Evolutionary conservation across 805 yeast genomes (phyloP).

Genomic region (Zygosaccharomyces bailii): DNA sequence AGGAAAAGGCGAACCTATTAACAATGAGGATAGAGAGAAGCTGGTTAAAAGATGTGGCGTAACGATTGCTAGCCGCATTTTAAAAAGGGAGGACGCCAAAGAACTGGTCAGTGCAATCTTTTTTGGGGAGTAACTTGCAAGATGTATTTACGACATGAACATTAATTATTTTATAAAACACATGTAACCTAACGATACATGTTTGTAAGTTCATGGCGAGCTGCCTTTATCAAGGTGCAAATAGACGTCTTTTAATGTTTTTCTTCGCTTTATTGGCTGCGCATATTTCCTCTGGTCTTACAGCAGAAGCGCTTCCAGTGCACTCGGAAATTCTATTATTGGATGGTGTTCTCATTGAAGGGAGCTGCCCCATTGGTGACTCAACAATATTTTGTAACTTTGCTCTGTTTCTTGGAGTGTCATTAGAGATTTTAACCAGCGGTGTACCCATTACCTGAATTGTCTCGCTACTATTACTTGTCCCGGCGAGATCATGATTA

Average conservation of each 20-base stretch:
- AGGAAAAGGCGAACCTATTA: slow-evolving; percentile 39
- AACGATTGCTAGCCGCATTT: slow-evolving; percentile 48
- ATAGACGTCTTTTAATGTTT: slow-evolving; percentile 36
- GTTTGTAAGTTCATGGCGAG: not conserved
- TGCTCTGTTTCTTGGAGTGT: slow-evolving; percentile 16
- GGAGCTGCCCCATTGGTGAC: slow-evolving; percentile 22
- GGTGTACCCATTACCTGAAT: slow-evolving; percentile 36
- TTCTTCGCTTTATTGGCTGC: slow-evolving; percentile 12
- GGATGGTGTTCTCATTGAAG: not conserved
- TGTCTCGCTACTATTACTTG: not conserved
- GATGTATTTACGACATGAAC: too few species aligned
- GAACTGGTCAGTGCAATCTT: slow-evolving; percentile 61
- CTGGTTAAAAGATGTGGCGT: slow-evolving; percentile 60
- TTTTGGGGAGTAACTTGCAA: slow-evolving; percentile 59
- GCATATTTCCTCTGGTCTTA: not conserved
- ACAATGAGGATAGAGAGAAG: slow-evolving; percentile 40
- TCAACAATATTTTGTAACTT: slow-evolving; percentile 24
- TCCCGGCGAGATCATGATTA: not conserved
- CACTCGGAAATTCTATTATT: not conserved
- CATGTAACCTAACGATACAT: slow-evolving; percentile 8
- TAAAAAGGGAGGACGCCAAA: slow-evolving; percentile 46
- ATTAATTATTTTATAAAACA: slow-evolving; percentile 3
- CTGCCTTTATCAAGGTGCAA: slow-evolving; percentile 35
- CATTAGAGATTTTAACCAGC: slow-evolving; percentile 21
- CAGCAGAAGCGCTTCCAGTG: too few species aligned